Conservation (phyloP, 257 asterid species). For the Parsonsia alboflavescens region DNA sequence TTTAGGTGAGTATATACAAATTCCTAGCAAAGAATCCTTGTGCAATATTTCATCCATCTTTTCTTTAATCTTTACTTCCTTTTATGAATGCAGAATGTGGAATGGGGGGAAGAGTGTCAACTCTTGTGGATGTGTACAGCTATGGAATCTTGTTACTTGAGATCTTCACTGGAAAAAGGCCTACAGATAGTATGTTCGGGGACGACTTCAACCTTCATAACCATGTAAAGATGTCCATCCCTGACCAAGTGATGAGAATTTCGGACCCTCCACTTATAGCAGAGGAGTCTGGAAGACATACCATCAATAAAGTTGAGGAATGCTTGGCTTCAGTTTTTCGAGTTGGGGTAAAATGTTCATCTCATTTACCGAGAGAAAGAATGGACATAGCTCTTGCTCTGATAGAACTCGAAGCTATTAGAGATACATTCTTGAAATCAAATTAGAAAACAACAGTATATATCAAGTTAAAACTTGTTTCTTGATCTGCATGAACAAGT, state of each 20-base stretch:
- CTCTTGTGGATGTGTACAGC: constrained; percentile 14
- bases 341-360: constrained; percentile 26
- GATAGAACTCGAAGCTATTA: constrained; percentile 7
- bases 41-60: neutral
- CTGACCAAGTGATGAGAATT: constrained; percentile 11
- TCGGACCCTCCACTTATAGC: constrained; percentile 17
- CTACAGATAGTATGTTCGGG: constrained; percentile 6
- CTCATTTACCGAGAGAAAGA: constrained; percentile 22
- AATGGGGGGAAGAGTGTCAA: constrained; percentile 9
- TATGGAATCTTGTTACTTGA: constrained; percentile 7
- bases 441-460: neutral
- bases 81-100: constrained; percentile 8
- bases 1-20: neutral
- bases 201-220: constrained; percentile 17
- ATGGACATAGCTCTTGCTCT: constrained; percentile 27
- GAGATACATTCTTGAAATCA: neutral
- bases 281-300: neutral
- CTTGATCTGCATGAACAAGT: too few relatives aligned
- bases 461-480: neutral
- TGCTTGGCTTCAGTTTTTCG: constrained; percentile 16
- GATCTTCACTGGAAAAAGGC: constrained; percentile 14
- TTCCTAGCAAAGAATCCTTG: too few relatives aligned
- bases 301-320: neutral
- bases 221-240: constrained; percentile 16
- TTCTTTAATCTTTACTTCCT: neutral